Evolutionary conservation across 805 yeast genomes (phyloP), one percentile per base, ranked within the genome.

Genomic region (Suhomyces prunicola): DNA sequence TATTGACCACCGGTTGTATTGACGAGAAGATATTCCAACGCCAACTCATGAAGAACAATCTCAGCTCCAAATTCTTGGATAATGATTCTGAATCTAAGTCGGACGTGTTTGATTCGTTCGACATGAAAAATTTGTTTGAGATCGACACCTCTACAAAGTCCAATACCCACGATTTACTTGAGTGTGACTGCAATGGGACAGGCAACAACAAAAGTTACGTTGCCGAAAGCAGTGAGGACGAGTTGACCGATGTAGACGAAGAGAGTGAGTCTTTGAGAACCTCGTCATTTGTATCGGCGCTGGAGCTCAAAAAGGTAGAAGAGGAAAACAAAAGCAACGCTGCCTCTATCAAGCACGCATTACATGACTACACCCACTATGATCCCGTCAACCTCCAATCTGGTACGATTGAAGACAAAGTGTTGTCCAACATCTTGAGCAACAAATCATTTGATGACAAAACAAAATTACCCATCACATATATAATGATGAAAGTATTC

Each of bases 21-120:
- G 99, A 94, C 66, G 99, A 94, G 66, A 93, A 92, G 70, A 92
- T 94, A 3, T 85, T 88, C 55, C 98, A 94, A 66, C 75, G 99
- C 17, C 99, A 94, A 67, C 72, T 92, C 50, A 85, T 90, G 77
- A 94, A 94, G 67, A 82, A 75, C 51, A 91, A 86, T 50, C 70
- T 93, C 48, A 88, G 97, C 47, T 86, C 86, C 56, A 84, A 83
- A 57, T 87, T 93, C 60, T 55, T 77, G 82, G 76, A 72, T 56
- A 66, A 67, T 51, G 71, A 64, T 53, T 44, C 57, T 7, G 68
- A 64, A 23, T 75, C 83, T 0, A 82, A 80, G 27, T 85, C 84
- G 60, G 85, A 88, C 62, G 76, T 88, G 1, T 93, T 93, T 64
- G 85, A 85, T 46, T 68, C 74, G 49, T 78, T 75, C 12, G 97